Percentiles rank a stretch among this genome's conserved stretches.
phyloP scores from a whole-genome alignment of 257 asterid species.

The Solanum neorickii region DNA sequence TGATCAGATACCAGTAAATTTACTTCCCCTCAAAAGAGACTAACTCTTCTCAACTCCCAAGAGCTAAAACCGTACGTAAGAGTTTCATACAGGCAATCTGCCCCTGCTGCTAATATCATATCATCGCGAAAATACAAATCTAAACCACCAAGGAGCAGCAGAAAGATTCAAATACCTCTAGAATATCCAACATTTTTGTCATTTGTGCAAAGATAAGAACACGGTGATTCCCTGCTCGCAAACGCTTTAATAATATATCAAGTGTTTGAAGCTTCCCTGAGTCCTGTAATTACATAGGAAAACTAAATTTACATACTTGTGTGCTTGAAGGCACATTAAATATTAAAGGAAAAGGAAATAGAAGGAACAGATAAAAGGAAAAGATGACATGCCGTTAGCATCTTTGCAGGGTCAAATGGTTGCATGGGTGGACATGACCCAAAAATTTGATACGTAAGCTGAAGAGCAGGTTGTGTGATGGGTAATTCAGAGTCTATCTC shows the following conservation, averaged over 20 bases:
- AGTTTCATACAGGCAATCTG: background rate
- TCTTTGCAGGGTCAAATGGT: slow-evolving; percentile 98
- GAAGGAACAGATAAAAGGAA: background rate
- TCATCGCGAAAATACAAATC: background rate
- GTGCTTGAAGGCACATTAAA: background rate
- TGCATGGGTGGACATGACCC: slow-evolving; percentile 99
- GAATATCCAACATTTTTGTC: slow-evolving; percentile 93
- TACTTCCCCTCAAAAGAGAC: background rate
- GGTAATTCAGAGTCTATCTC: slow-evolving; percentile 89
- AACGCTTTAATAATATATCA: slow-evolving; percentile 78
- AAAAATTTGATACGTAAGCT: slow-evolving; percentile 73
- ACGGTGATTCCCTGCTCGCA: slow-evolving; percentile 81
- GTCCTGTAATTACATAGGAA: slow-evolving; percentile 47
- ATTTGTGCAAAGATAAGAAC: slow-evolving; percentile 94
- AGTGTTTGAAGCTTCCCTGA: slow-evolving; percentile 98
- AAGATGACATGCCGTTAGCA: slow-evolving; percentile 61
- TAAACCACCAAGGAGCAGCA: background rate
- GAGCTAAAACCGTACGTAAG: background rate
- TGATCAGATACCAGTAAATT: background rate
- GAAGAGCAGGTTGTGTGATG: slow-evolving; percentile 71
- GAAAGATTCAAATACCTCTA: slow-evolving; percentile 51
- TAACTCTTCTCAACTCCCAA: background rate
- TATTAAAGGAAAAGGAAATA: background rate
- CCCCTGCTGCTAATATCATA: background rate
- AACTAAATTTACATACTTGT: background rate